phyloP scores from a whole-genome alignment of 2,329 filamentous ascomycete genomes.

The Tolypocladium paradoxum region DNA sequence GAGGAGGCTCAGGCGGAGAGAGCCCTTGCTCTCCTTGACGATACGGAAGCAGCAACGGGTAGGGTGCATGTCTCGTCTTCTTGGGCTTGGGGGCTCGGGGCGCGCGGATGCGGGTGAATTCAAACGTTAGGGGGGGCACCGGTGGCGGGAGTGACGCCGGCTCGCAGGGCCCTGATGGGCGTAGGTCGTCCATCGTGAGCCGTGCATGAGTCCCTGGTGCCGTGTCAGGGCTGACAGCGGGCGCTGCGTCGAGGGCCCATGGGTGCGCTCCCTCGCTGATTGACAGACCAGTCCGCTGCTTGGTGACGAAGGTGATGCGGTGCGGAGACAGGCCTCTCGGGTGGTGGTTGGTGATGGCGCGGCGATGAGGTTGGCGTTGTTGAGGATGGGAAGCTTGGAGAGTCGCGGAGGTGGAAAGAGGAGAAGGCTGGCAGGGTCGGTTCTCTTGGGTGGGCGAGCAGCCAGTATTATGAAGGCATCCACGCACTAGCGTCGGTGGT shows the following conservation, averaged over 20 bases:
- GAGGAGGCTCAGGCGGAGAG: not conserved
- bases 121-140: conserved; percentile 2
- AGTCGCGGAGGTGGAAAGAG: not conserved
- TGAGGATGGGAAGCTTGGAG: not conserved
- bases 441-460: not conserved
- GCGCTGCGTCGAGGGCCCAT: not conserved
- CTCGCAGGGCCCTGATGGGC: not conserved
- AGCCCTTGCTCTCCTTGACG: not conserved
- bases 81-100: not conserved
- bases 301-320: not conserved
- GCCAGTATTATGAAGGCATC: conserved; percentile 15
- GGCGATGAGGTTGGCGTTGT: not conserved
- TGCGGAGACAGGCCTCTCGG: not conserved
- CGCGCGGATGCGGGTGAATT: not conserved
- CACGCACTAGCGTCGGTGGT: conserved; percentile 11
- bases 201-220: not conserved
- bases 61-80: not conserved
- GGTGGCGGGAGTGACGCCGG: not conserved
- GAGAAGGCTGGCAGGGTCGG: not conserved
- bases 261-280: not conserved
- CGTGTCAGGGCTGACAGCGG: not conserved
- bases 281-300: not conserved
- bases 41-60: not conserved
- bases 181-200: not conserved
- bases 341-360: not conserved